Evolutionary conservation across 768 basidiomycete species (phyloP).

Genomic region (Chalciporus sphaerocephalus): DNA sequence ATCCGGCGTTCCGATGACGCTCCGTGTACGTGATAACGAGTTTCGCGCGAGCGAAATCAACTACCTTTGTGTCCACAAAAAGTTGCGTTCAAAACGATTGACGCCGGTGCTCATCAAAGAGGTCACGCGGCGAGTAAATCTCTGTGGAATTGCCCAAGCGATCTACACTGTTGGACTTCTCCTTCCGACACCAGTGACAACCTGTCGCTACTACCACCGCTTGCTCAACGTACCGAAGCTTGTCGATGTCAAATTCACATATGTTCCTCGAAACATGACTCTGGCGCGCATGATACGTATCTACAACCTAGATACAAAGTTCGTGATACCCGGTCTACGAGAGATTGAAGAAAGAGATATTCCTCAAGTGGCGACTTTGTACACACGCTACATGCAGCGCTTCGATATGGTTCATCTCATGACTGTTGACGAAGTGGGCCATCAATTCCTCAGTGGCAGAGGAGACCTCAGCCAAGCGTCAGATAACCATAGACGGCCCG

Average conservation of each 20-base stretch:
- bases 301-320: conserved; percentile 58
- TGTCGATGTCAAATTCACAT: conserved; percentile 85
- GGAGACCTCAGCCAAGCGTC: conserved; percentile 46
- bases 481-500: conserved; percentile 44
- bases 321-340: conserved; percentile 61
- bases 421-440: conserved; percentile 71
- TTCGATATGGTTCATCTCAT: conserved; percentile 81
- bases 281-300: conserved; percentile 84
- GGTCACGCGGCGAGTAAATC: conserved; percentile 87
- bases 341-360: conserved; percentile 87
- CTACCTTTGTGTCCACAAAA: conserved; percentile 97
- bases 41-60: conserved; percentile 88
- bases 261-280: conserved; percentile 81
- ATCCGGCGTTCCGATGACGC: conserved; percentile 80
- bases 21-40: conserved; percentile 74
- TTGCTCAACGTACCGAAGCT: conserved; percentile 89
- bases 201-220: conserved; percentile 88
- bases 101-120: conserved; percentile 97
- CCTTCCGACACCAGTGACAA: conserved; percentile 88
- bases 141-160: conserved; percentile 91
- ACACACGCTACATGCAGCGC: conserved; percentile 72
- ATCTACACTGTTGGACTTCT: conserved; percentile 95
- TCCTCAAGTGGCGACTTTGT: conserved; percentile 62
- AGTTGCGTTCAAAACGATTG: conserved; percentile 89
- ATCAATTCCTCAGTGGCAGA: conserved; percentile 84